Base-by-base conservation (phyloP, 179 eudicot genomes). In the Drosera spatulata region DNA sequence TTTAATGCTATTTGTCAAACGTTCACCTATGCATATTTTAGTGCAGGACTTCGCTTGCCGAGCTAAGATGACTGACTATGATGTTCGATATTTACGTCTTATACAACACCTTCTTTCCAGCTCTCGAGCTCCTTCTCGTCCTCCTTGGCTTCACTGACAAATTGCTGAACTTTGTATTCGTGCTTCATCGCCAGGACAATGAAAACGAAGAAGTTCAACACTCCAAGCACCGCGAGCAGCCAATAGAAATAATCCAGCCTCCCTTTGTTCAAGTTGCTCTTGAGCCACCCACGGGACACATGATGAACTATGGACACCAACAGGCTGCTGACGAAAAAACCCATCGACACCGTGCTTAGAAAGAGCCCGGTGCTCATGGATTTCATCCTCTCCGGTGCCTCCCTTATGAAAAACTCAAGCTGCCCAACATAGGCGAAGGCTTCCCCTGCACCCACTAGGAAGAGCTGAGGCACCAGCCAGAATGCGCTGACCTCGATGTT, bases 371-470 rank as follows among this genome's bases (percentile, higher is more conserved):
- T 91, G 78, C 98, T 91, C 98, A 85, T 88, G 0, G 98, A 91
- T 68, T 91, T 91, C 98, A 91, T 91, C 82, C 76, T 85, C 64
- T 91, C 98, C 1, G 98, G 98, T 38, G 98, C 96, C 60, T 91
- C 96, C 68, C 96, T 79, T 44, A 91, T 91, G 80, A 91, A 91
- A 73, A 91, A 91, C 71, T 91, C 98, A 0, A 91, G 89, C 68
- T 91, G 96, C 2, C 98, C 98, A 1, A 91, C 98, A 49, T 91
- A 91, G 5, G 95, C 98, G 60, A 91, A 91, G 43, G 95, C 98
- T 63, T 91, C 96, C 10, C 96, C 98, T 0, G 98, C 98, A 41
- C 98, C 98, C 48, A 91, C 98, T n/a, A 88, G 72, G 70, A 88
- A 91, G 66, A 80, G 87, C 75, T 91, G 98, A 15, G 89, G 96